Evolutionary conservation across 176 grass and related monocot genomes (phyloP).

Genomic region (Chloris gayana): DNA sequence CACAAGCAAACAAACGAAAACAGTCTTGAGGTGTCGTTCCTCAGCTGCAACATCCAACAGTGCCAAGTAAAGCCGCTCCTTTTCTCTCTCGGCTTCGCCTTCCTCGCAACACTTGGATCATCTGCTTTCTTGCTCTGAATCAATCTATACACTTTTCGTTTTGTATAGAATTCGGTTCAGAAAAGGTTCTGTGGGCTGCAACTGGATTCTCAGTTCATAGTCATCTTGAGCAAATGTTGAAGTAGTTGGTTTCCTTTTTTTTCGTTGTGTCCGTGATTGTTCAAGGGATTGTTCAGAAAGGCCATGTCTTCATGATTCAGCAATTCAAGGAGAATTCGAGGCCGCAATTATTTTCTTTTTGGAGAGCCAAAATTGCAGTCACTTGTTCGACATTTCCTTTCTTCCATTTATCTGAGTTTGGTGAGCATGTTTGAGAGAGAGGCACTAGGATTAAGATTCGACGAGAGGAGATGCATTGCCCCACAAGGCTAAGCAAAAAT

Average conservation of each 20-base stretch:
- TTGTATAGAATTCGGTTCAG: not conserved
- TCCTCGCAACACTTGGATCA: no score
- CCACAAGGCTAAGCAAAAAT: not conserved
- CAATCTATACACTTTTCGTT: not conserved
- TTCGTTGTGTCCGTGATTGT: conserved; percentile 38
- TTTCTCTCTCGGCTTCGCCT: not conserved
- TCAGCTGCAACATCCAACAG: not conserved
- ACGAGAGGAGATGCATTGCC: conserved; percentile 21
- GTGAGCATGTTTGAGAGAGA: not conserved
- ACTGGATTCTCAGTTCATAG: conserved; percentile 25
- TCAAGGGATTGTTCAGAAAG: conserved; percentile 16
- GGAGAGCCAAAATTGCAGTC: conserved; percentile 1
- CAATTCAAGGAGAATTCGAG: conserved; percentile 22
- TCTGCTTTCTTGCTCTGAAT: conserved; percentile 34
- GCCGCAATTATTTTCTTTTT: conserved; percentile 28
- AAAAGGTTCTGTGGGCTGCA: not conserved
- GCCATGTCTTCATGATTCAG: conserved; percentile 23
- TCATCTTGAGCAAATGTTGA: conserved; percentile 35
- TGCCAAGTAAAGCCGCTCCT: not conserved
- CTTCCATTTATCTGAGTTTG: conserved; percentile 27
- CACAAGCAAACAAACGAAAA: conserved; percentile 33
- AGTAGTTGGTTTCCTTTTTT: conserved; percentile 11
- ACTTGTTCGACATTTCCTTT: not conserved
- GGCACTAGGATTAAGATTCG: conserved; percentile 34
- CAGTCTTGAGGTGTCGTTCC: conserved; percentile 42